phyloP scores from a whole-genome alignment of 2,329 filamentous ascomycete genomes.

The Apiospora phragmitis region DNA sequence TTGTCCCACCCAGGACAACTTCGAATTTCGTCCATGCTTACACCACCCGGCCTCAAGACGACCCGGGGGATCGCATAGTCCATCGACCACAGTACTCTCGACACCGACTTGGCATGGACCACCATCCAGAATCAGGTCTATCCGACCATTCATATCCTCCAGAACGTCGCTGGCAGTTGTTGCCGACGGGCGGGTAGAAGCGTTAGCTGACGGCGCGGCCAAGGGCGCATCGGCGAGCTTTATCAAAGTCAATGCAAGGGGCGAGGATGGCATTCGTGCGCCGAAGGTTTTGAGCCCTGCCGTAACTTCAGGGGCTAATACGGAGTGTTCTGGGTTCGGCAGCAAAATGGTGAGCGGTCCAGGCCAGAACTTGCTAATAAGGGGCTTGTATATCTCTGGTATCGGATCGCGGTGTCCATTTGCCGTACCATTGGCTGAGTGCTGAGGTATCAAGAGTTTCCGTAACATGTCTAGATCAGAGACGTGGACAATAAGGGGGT shows the following conservation, averaged over 20 bases:
- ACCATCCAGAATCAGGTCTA: conserved; percentile 86
- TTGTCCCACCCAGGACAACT: conserved; percentile 77
- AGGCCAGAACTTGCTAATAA: conserved; percentile 89
- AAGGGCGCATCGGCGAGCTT: conserved; percentile 75
- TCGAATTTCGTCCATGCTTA: conserved; percentile 78
- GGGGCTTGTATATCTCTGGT: conserved; percentile 72
- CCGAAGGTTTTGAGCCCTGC: conserved; percentile 84
- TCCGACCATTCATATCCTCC: conserved; percentile 79
- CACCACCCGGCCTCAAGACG: conserved; percentile 82
- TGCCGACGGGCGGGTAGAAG: conserved; percentile 88
- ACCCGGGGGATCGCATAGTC: conserved; percentile 77
- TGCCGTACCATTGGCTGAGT: conserved; percentile 24
- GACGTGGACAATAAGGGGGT: conserved; percentile 92
- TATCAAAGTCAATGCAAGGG: conserved; percentile 87
- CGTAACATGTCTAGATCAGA: conserved; percentile 78
- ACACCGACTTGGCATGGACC: conserved; percentile 86
- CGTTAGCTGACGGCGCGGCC: conserved; percentile 91
- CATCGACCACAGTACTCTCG: conserved; percentile 96
- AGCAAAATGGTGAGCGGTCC: conserved; percentile 90
- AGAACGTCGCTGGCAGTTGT: conserved; percentile 88
- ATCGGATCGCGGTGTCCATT: conserved; percentile 45
- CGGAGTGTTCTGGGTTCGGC: conserved; percentile 68
- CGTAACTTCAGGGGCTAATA: conserved; percentile 87
- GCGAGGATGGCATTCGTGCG: conserved; percentile 81
- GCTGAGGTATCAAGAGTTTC: conserved; percentile 49